These are phyloP conservation scores for Inga laurina DNA, from an alignment of 306 rosid genomes.

Conservation along the genomic window DNA sequence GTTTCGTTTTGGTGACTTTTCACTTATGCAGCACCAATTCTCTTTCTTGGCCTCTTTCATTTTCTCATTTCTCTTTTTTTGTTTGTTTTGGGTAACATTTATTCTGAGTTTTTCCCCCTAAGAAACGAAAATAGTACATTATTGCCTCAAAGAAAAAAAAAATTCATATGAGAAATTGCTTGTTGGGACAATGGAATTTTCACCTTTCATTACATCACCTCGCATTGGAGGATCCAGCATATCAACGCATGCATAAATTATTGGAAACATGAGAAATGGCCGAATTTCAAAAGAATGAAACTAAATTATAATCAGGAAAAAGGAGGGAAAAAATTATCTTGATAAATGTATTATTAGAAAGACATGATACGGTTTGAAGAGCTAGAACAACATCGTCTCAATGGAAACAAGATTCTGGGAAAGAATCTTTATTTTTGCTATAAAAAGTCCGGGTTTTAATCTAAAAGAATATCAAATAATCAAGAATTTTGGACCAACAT, in stretches of 20 bases:
- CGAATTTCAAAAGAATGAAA: not conserved
- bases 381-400: constrained; percentile 10
- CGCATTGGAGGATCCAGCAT: not conserved
- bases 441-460: constrained; percentile 48
- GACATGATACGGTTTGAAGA: not conserved
- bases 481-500: constrained; percentile 13
- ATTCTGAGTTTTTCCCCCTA: no score
- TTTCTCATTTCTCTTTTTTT: no score
- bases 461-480: constrained; percentile 29
- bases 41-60: no score
- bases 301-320: no score
- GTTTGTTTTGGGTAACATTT: no score
- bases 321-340: not conserved
- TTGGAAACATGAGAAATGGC: not conserved
- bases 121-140: no score
- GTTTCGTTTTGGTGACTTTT: no score
- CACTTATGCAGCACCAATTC: no score
- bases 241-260: not conserved
- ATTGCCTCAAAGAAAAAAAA: no score
- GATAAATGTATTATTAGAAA: not conserved
- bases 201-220: not conserved
- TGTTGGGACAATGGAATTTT: not conserved
- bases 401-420: constrained; percentile 19
- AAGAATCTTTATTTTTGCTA: constrained; percentile 43
- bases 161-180: no score